phyloP scores from a whole-genome alignment of 2,329 filamentous ascomycete genomes.

The Sphaerostilbella broomeana region DNA sequence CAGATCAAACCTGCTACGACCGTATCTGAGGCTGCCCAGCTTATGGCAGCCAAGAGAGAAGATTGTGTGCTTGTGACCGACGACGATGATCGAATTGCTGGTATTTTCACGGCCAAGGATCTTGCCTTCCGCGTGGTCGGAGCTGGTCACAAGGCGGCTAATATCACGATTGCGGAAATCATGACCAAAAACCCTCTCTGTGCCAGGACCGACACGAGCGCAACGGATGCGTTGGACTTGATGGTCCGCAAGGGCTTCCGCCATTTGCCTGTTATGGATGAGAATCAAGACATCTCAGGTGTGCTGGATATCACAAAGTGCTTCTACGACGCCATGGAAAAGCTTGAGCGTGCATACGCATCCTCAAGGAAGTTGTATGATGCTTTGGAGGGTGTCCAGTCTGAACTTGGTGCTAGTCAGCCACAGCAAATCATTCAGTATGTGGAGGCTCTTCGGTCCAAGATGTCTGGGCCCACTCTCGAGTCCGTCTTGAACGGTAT shows the following conservation, averaged over 20 bases:
- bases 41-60: conserved; percentile 98
- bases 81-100: conserved; percentile 93
- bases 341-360: conserved; percentile 92
- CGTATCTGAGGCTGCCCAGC: conserved; percentile 90
- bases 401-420: conserved; percentile 89
- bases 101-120: conserved; percentile 99
- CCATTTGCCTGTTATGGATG: conserved; percentile 97
- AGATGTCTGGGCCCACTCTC: conserved; percentile 96
- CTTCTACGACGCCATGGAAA: conserved; percentile 99
- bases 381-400: conserved; percentile 94
- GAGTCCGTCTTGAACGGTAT: conserved; percentile 90
- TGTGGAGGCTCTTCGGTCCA: conserved; percentile 86
- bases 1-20: conserved; percentile 96
- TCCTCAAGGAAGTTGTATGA: conserved; percentile 98
- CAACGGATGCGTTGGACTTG: conserved; percentile 90
- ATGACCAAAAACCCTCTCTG: conserved; percentile 99
- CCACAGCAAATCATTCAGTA: conserved; percentile 99
- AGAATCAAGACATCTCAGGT: conserved; percentile 98
- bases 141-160: conserved; percentile 78
- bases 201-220: conserved; percentile 93
- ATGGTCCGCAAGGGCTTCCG: conserved; percentile 99
- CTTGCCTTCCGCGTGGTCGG: conserved; percentile 95
- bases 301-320: conserved; percentile 98
- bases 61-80: conserved; percentile 97
- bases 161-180: conserved; percentile 91